phyloP scores from a whole-genome alignment of 2,329 filamentous ascomycete species.

The Aspergillus novofumigatus region DNA sequence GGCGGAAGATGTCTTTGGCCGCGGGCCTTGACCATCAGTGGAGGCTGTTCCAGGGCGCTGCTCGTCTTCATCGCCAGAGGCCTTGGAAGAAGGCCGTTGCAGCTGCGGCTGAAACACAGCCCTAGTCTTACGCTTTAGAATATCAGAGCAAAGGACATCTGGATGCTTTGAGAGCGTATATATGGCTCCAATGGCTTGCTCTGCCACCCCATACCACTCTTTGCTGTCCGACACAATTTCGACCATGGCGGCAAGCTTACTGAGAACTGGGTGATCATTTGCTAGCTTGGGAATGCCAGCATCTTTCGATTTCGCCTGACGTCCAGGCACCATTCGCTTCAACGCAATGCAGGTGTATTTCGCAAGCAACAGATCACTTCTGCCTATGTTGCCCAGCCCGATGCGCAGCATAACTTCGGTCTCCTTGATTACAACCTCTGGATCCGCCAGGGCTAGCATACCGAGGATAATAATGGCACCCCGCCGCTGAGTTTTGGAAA shows the following conservation, averaged over 20 bases:
- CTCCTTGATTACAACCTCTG: conserved; percentile 88
- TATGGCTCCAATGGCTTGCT: conserved; percentile 93
- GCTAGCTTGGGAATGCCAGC: conserved; percentile 66
- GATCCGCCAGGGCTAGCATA: conserved; percentile 90
- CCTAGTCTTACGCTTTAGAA: conserved; percentile 81
- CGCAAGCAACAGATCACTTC: conserved; percentile 78
- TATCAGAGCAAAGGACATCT: conserved; percentile 85
- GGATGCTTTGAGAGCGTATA: conserved; percentile 93
- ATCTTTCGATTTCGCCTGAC: conserved; percentile 69
- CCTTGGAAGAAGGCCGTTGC: conserved; percentile 24
- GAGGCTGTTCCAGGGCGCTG: conserved; percentile 32
- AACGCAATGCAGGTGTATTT: conserved; percentile 95
- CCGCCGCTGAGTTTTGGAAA: conserved; percentile 82
- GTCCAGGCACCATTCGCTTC: conserved; percentile 82
- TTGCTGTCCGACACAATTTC: conserved; percentile 85
- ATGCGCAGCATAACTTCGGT: conserved; percentile 93
- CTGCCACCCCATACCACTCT: conserved; percentile 91
- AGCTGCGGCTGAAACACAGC: conserved; percentile 62
- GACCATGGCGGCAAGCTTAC: conserved; percentile 74
- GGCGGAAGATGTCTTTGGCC: conserved; percentile 63
- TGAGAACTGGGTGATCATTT: conserved; percentile 86
- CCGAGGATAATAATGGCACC: conserved; percentile 94
- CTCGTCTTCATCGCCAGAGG: conserved; percentile 28
- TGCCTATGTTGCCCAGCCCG: conserved; percentile 75
- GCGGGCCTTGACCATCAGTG: conserved; percentile 37